phyloP scores from a whole-genome alignment of 2,329 filamentous ascomycete genomes.

The Curvularia lunata region DNA sequence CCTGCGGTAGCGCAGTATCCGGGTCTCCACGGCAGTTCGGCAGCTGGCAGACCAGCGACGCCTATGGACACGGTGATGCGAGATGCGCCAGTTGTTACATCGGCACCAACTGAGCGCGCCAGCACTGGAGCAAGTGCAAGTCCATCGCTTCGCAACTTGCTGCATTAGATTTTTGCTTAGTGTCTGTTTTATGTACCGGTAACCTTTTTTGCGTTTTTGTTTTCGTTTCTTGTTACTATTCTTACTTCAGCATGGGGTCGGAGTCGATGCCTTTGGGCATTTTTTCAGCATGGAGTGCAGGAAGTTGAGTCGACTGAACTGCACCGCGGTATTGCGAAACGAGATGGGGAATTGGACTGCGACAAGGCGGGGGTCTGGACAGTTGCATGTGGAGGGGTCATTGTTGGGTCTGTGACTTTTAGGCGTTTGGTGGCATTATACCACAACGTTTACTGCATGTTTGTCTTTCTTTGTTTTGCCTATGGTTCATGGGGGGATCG shows the following conservation, averaged over 20 bases:
- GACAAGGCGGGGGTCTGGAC: conserved; percentile 16
- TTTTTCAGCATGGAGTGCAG: conserved; percentile 25
- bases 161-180: conserved; percentile 47
- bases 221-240: conserved; percentile 15
- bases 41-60: conserved; percentile 42
- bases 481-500: conserved; percentile 3
- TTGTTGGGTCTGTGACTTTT: conserved; percentile 25
- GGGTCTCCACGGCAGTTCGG: conserved; percentile 41
- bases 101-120: conserved; percentile 37
- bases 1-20: conserved; percentile 34
- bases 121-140: conserved; percentile 54
- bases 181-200: conserved; percentile 10
- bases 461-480: conserved; percentile 14
- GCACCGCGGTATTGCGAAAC: conserved; percentile 18
- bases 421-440: conserved; percentile 40
- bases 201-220: conserved; percentile 13
- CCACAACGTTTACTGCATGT: conserved; percentile 33
- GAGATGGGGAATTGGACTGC: conserved; percentile 4
- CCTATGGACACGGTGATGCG: conserved; percentile 46
- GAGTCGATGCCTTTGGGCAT: conserved; percentile 27
- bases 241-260: conserved; percentile 26
- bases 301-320: conserved; percentile 7
- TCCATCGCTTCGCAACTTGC: conserved; percentile 56
- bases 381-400: conserved; percentile 15
- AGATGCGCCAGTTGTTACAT: conserved; percentile 36